Evolutionary conservation across 768 basidiomycete genomes (phyloP), one percentile per base, ranked within the genome.

Genomic region (Rhodocollybia butyracea): DNA sequence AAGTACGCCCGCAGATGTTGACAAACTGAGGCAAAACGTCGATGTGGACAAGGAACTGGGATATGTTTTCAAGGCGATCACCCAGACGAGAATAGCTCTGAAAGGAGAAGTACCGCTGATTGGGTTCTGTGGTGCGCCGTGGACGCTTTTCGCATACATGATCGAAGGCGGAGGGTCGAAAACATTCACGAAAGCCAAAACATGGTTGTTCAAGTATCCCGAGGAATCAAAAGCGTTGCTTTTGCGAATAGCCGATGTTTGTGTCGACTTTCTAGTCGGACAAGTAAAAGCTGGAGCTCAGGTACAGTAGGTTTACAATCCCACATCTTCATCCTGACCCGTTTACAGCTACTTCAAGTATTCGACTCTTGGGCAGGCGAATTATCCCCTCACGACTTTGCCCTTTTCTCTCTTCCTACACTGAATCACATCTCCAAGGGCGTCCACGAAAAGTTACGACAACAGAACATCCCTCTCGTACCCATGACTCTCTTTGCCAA

Each of bases 71-170:
- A 83, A 91, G 46, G 97, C 97, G 24, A 86, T 99, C 70, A 94
- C 88, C 11, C 68, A 84, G 63, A 94, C 95, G 7, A 82, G 97
- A 56, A 79, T 81, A 47, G 87, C 78, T 46, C 77, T 98, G 53
- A 79, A 84, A 1, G 97, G 96, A 21, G 82, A 91, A 66, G 94
- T 98, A 13, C 96, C 97, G 12, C 77, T 99, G 55, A 97, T 99
- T 63, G 97, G 97, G 11, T 99, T 99, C 73, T 92, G 86, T 66
- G 97, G 96, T 38, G 94, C 94, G 0, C 97, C 97, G 1, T 98
- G 97, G 97, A 99, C 97, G 3, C 81, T 98, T 51, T 94, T 99
- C 74, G 84, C 88, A 21, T 99, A 98, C 69, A 99, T 99, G 97
- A 82, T 97, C 64, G 97, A 98, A 70, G 97, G 97, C 7, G 96